These are phyloP conservation scores for Plenodomus biglobosus DNA, from an alignment of 2,329 filamentous ascomycete genomes.

Conservation along the genomic window DNA sequence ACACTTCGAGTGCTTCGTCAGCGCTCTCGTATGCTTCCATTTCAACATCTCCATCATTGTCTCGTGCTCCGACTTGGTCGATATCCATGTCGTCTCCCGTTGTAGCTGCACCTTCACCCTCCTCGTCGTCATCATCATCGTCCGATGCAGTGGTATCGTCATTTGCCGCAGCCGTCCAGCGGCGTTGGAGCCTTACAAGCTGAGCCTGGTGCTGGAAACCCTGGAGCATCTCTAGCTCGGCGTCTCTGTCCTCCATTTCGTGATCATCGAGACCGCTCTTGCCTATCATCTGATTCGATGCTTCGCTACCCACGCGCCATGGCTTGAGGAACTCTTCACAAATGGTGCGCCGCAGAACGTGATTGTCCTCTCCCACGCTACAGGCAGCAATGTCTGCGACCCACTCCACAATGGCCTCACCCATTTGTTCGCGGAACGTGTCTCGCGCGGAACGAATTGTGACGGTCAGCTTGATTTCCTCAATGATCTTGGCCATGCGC, in stretches of 20 bases:
- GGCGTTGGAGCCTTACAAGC: constrained; percentile 29
- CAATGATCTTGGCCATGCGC: constrained; percentile 78
- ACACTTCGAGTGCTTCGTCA: constrained; percentile 71
- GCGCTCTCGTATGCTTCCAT: constrained; percentile 50
- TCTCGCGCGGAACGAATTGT: constrained; percentile 92
- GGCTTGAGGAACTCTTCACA: constrained; percentile 89
- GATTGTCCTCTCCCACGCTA: constrained; percentile 75
- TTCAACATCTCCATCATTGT: constrained; percentile 53
- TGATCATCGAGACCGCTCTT: constrained; percentile 82
- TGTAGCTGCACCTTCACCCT: constrained; percentile 47
- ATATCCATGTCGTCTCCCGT: constrained; percentile 52
- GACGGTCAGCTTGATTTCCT: constrained; percentile 93
- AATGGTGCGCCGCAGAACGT: constrained; percentile 76
- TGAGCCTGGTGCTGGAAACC: constrained; percentile 30
- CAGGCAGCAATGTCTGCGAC: constrained; percentile 89
- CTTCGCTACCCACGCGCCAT: constrained; percentile 85
- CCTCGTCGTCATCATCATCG: constrained; percentile 52
- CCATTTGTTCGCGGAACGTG: constrained; percentile 98
- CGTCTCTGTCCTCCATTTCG: constrained; percentile 59
- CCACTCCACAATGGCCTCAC: constrained; percentile 96
- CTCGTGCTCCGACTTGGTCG: constrained; percentile 49
- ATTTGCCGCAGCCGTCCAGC: constrained; percentile 47
- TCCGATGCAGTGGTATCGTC: constrained; percentile 46
- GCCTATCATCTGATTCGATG: constrained; percentile 75
- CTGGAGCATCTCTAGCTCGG: constrained; percentile 31